phyloP scores from a whole-genome alignment of 495 filamentous ascomycete genomes.

The Neurospora sp. region DNA sequence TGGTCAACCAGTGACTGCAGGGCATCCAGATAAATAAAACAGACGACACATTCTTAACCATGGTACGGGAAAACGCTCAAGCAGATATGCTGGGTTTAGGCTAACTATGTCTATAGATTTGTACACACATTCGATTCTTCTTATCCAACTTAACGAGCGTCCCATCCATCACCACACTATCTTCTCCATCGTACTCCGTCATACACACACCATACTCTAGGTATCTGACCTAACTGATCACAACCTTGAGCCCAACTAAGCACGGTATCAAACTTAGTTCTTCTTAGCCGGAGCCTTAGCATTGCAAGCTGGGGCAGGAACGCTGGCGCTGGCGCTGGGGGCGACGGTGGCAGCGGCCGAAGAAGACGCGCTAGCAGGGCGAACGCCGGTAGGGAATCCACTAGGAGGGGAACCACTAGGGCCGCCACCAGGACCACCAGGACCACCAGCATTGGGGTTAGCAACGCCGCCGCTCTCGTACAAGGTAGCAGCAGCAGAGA shows the following conservation, averaged over 20 bases:
- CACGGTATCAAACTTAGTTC: not conserved
- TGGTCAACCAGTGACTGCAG: not conserved
- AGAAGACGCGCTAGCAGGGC: not conserved
- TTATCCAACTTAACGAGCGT: not conserved
- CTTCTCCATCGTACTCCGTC: not conserved
- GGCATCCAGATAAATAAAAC: not conserved
- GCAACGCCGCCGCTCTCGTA: slow-evolving; percentile 16
- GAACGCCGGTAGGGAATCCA: not conserved
- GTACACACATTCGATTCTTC: not conserved
- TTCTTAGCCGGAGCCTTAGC: not conserved
- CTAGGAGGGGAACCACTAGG: not conserved
- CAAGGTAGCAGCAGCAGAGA: slow-evolving; percentile 8
- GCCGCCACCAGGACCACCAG: slow-evolving; percentile 3
- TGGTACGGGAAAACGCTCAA: not conserved
- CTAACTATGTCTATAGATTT: not conserved
- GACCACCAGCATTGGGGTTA: slow-evolving; percentile 4
- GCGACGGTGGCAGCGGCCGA: not conserved
- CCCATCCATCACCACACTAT: not conserved
- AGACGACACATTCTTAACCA: not conserved
- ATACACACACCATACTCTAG: not conserved
- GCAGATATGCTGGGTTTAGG: not conserved
- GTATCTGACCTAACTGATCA: not conserved
- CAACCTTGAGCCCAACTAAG: not conserved
- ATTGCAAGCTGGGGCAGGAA: not conserved
- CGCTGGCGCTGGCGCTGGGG: not conserved